phyloP scores from a whole-genome alignment of 345 rosid genomes.

The Euclidium syriacum region DNA sequence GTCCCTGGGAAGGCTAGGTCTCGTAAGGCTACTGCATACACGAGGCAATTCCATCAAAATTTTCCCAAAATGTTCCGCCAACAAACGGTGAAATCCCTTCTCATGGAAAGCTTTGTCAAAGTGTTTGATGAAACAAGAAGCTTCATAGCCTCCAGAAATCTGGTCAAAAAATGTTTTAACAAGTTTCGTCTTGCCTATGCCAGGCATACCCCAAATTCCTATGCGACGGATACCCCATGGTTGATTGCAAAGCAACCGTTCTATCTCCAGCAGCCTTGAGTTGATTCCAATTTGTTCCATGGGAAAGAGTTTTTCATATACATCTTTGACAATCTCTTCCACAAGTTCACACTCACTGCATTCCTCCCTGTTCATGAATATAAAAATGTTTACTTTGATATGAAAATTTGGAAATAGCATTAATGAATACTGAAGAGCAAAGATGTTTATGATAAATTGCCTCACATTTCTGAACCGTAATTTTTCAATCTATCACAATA shows the following conservation, averaged over 20 bases:
- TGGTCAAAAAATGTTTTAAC: not conserved
- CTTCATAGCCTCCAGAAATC: not conserved
- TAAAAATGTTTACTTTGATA: not conserved
- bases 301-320: not conserved
- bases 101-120: not conserved
- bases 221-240: not conserved
- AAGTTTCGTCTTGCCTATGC: constrained; percentile 21
- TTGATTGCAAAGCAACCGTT: not conserved
- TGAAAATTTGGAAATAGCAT: not conserved
- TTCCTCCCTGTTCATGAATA: not conserved
- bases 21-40: constrained; percentile 4
- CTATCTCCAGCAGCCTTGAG: not conserved
- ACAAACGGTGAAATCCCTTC: not conserved
- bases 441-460: not conserved
- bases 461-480: not conserved
- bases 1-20: not conserved
- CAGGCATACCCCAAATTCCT: constrained; percentile 26
- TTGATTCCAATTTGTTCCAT: not conserved
- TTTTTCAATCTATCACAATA: not conserved
- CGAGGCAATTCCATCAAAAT: not conserved
- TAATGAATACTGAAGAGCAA: not conserved
- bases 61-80: not conserved
- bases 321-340: constrained; percentile 13
- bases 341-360: not conserved
- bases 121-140: constrained; percentile 3